These are phyloP conservation scores for Russula lepida DNA, from an alignment of 768 basidiomycete genomes.

Conservation along the genomic window DNA sequence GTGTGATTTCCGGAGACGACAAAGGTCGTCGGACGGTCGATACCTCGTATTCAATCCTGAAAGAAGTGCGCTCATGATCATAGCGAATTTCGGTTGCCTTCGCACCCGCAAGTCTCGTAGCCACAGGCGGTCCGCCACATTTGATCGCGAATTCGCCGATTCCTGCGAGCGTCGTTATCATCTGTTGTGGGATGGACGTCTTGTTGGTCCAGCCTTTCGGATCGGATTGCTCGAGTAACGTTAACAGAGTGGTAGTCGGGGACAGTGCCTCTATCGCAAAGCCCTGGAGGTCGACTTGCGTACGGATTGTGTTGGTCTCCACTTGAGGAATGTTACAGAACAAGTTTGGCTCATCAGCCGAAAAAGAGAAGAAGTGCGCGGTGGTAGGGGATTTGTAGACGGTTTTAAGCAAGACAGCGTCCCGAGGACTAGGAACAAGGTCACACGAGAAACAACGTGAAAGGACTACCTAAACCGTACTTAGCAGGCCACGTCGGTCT, in stretches of 20 bases:
- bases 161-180: conserved; percentile 83
- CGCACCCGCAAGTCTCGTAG: conserved; percentile 75
- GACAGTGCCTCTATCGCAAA: conserved; percentile 96
- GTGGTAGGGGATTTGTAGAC: conserved; percentile 95
- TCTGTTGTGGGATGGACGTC: conserved; percentile 85
- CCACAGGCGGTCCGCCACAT: conserved; percentile 87
- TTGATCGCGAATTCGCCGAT: conserved; percentile 95
- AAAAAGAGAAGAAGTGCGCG: conserved; percentile 93
- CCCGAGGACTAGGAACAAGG: conserved; percentile 57
- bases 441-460: conserved; percentile 16
- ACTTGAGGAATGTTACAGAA: conserved; percentile 64
- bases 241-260: conserved; percentile 89
- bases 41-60: conserved; percentile 79
- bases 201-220: conserved; percentile 97
- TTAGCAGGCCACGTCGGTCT: conserved; percentile 91
- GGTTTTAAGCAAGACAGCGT: conserved; percentile 85
- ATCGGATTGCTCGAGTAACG: conserved; percentile 92
- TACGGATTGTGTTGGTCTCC: conserved; percentile 77
- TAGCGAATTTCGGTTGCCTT: conserved; percentile 67
- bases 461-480: conserved; percentile 38
- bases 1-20: conserved; percentile 12
- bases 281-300: conserved; percentile 96
- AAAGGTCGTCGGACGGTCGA: conserved; percentile 40
- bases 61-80: conserved; percentile 76
- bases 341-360: conserved; percentile 79